phyloP scores from a whole-genome alignment of 306 rosid species.

The Gastrolobium villosum region DNA sequence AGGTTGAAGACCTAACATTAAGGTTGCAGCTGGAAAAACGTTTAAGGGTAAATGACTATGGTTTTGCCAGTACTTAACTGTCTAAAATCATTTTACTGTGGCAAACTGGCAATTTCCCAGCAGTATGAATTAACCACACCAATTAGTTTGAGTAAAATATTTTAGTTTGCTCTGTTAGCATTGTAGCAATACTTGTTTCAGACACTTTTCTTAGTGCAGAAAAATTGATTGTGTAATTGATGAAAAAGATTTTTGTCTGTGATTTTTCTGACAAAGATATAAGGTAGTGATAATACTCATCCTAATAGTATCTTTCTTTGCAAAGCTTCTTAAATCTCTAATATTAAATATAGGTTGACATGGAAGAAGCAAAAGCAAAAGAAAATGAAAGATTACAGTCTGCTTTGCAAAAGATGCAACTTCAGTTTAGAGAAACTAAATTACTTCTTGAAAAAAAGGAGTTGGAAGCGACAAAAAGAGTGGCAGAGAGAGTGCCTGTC shows the following conservation, averaged over 20 bases:
- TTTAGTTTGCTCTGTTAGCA: slow-evolving; percentile 3
- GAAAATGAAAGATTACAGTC: slow-evolving; percentile 79
- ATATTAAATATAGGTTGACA: slow-evolving; percentile 65
- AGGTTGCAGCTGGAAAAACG: slow-evolving; percentile 90
- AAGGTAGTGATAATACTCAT: background rate
- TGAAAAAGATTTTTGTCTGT: slow-evolving; percentile 17
- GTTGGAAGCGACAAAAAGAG: slow-evolving; percentile 64
- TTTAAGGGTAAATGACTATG: slow-evolving; percentile 67
- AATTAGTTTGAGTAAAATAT: slow-evolving; percentile 21
- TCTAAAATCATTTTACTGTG: slow-evolving; percentile 1
- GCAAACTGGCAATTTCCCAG: slow-evolving; percentile 4
- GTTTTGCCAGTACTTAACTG: background rate
- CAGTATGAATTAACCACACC: background rate
- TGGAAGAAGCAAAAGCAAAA: slow-evolving; percentile 83
- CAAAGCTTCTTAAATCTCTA: slow-evolving; percentile 38
- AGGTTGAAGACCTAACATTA: slow-evolving; percentile 86
- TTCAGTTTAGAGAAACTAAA: slow-evolving; percentile 78
- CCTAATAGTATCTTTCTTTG: background rate
- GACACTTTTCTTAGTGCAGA: background rate
- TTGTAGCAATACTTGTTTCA: background rate
- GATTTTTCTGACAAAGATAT: background rate
- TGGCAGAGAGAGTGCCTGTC: slow-evolving; percentile 60
- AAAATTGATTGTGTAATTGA: slow-evolving; percentile 36
- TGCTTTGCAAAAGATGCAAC: slow-evolving; percentile 79
- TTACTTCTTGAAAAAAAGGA: slow-evolving; percentile 73